phyloP scores from a whole-genome alignment of 305 asterid species.

The Andrographis paniculata region DNA sequence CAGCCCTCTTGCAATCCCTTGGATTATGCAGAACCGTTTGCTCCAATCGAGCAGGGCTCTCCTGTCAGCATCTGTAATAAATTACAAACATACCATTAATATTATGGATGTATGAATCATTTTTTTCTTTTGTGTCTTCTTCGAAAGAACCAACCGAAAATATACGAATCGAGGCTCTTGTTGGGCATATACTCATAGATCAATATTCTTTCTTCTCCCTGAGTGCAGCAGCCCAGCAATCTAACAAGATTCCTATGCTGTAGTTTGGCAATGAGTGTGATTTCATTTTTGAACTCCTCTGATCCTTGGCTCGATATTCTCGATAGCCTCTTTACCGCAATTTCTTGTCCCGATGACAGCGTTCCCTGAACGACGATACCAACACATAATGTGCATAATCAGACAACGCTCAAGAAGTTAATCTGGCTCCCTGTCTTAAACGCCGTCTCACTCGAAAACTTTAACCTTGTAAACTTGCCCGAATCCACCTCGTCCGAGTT shows the following conservation, averaged over 20 bases:
- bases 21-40: background rate
- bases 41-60: background rate
- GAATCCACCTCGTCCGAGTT: constrained; percentile 91
- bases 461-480: constrained; percentile 75
- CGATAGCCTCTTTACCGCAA: constrained; percentile 5
- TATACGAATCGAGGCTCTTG: constrained; percentile 3
- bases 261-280: constrained; percentile 1
- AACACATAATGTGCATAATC: background rate
- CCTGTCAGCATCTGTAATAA: background rate
- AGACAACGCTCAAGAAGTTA: background rate
- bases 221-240: constrained; percentile 1
- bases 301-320: background rate
- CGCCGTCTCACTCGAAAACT: background rate
- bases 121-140: no score
- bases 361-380: constrained; percentile 3
- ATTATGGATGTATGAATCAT: background rate
- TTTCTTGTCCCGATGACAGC: background rate
- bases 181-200: constrained; percentile 8
- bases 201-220: background rate
- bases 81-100: no score
- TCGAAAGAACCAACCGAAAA: constrained; percentile 3
- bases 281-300: constrained; percentile 1
- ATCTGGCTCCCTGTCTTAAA: background rate
- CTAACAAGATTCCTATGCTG: constrained; percentile 5
- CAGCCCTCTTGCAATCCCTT: constrained; percentile 2